Evolutionary conservation across 2,329 filamentous ascomycete species (phyloP).

Genomic region (Ciborinia camelliae): DNA sequence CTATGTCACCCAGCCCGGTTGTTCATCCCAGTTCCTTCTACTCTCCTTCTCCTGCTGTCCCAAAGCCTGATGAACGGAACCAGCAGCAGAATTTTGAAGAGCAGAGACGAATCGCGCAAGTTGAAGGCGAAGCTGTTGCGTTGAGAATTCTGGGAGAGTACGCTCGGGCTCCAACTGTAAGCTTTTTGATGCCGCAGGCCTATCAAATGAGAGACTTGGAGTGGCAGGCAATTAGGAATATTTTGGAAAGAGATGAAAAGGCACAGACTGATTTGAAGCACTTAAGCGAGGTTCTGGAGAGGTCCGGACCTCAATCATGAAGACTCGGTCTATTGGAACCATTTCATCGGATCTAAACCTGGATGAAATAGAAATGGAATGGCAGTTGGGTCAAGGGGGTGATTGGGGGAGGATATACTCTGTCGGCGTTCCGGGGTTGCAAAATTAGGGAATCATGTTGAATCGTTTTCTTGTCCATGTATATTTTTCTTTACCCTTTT

Average conservation of each 20-base stretch:
- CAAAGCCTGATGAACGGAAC: slow-evolving; percentile 34
- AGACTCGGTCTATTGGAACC: neutral
- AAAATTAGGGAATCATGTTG: slow-evolving; percentile 4
- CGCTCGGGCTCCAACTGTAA: slow-evolving; percentile 61
- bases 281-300: slow-evolving; percentile 53
- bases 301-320: neutral
- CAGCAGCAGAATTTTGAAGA: slow-evolving; percentile 41
- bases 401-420: slow-evolving; percentile 10
- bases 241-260: slow-evolving; percentile 35
- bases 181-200: slow-evolving; percentile 67
- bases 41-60: slow-evolving; percentile 25
- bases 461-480: neutral
- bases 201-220: slow-evolving; percentile 66
- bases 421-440: neutral
- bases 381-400: neutral
- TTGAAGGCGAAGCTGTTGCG: slow-evolving; percentile 55
- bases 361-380: neutral
- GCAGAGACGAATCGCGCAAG: slow-evolving; percentile 39
- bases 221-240: slow-evolving; percentile 66
- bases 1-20: slow-evolving; percentile 50
- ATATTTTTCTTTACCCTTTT: slow-evolving; percentile 12
- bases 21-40: slow-evolving; percentile 40
- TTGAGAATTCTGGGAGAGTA: slow-evolving; percentile 60
- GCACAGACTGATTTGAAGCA: slow-evolving; percentile 44
- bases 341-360: neutral